Percentiles rank a stretch among this genome's conserved stretches.
Conservation (phyloP, 148 eudicot species). For the Dianthus caryophyllus region DNA sequence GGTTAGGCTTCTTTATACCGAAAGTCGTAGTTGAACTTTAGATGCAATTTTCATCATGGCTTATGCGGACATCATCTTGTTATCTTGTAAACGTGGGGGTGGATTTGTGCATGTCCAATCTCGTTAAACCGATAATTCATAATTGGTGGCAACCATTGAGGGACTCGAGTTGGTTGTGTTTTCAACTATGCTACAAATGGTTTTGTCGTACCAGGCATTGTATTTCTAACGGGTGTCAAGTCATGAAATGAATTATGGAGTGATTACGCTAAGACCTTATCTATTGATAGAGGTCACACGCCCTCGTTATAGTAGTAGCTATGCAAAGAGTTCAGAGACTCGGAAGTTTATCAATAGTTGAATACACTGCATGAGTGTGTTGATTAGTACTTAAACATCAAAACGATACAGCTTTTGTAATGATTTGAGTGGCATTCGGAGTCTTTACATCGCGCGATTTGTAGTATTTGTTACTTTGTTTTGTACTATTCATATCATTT, state of each 20-base stretch:
- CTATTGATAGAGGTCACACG: neutral
- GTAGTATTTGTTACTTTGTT: neutral
- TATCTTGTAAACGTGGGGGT: no score
- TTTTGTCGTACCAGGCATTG: neutral
- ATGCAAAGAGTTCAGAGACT: neutral
- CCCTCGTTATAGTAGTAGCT: neutral
- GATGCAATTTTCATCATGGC: no score
- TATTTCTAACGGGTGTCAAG: neutral
- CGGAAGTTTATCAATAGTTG: neutral
- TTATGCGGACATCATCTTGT: no score
- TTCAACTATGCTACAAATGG: neutral
- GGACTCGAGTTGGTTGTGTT: neutral
- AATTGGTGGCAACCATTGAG: neutral
- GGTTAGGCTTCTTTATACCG: no score
- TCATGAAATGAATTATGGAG: neutral
- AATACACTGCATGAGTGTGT: neutral
- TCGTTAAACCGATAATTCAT: neutral
- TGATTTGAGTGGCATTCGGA: neutral
- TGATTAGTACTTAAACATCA: neutral
- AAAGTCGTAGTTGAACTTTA: no score
- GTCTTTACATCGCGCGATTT: neutral
- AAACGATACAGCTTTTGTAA: neutral
- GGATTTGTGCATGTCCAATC: neutral
- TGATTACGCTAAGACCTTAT: neutral
- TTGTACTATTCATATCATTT: no score